These are phyloP conservation scores for Herpomyces periplanetae DNA, from an alignment of 2,329 filamentous ascomycete species.

Conservation along the genomic window DNA sequence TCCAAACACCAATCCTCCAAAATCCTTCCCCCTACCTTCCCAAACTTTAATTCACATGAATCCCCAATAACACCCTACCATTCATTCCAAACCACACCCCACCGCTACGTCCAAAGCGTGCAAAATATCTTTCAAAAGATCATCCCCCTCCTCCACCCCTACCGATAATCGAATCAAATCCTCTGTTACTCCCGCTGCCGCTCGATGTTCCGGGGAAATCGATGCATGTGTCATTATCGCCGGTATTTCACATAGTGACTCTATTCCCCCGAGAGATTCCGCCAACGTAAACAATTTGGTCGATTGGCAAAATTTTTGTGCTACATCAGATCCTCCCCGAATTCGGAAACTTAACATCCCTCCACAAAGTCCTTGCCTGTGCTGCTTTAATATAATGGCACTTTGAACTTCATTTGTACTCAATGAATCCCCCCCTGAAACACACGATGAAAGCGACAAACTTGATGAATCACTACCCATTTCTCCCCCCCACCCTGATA, in stretches of 20 bases:
- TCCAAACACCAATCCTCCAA: too few species aligned
- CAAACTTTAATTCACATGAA: too few species aligned
- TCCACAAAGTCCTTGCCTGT: conserved; percentile 69
- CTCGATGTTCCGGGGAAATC: conserved; percentile 57
- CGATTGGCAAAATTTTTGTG: conserved; percentile 59
- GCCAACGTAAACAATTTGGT: conserved; percentile 74
- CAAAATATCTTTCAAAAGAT: conserved; percentile 41
- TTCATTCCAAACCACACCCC: too few species aligned
- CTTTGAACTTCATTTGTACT: too few species aligned
- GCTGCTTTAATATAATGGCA: conserved; percentile 49
- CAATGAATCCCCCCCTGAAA: too few species aligned
- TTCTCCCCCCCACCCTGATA: too few species aligned
- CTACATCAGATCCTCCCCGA: conserved; percentile 42
- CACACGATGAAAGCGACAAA: too few species aligned
- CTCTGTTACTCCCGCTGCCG: conserved; percentile 72
- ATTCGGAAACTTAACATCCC: conserved; percentile 95
- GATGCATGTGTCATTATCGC: conserved; percentile 89
- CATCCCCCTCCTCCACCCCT: conserved; percentile 59
- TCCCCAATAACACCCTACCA: too few species aligned
- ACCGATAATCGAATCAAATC: conserved; percentile 76
- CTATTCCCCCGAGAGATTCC: conserved; percentile 64
- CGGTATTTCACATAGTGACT: conserved; percentile 64
- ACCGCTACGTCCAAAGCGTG: conserved; percentile 45
- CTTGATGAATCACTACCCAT: too few species aligned
- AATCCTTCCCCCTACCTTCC: too few species aligned